These are phyloP conservation scores for Tolypocladium guangdongense DNA, from an alignment of 2,329 filamentous ascomycete species.

Conservation along the genomic window DNA sequence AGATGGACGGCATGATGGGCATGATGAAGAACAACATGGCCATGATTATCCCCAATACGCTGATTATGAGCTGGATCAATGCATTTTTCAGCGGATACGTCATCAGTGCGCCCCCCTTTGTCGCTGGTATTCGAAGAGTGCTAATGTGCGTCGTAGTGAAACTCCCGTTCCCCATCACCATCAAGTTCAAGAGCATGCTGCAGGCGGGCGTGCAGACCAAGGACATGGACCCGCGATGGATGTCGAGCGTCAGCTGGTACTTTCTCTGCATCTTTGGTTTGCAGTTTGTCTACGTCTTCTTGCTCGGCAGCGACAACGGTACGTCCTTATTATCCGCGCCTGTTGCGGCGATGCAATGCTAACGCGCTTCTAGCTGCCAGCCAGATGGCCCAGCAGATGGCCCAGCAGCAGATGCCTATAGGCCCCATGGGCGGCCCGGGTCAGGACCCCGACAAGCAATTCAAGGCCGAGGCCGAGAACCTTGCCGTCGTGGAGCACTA, in stretches of 20 bases:
- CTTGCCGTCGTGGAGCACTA: conserved; percentile 89
- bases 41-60: conserved; percentile 97
- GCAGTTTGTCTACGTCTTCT: conserved; percentile 94
- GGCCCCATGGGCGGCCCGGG: conserved; percentile 72
- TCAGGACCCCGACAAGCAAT: conserved; percentile 92
- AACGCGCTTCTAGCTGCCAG: conserved; percentile 55
- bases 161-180: conserved; percentile 91
- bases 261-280: conserved; percentile 95
- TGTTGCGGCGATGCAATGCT: conserved; percentile 3
- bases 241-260: conserved; percentile 98
- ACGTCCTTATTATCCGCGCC: conserved; percentile 23
- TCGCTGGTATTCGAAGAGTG: neutral
- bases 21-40: conserved; percentile 99
- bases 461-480: conserved; percentile 87
- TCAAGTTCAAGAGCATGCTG: conserved; percentile 99
- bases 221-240: conserved; percentile 96
- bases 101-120: conserved; percentile 54
- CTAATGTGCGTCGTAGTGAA: conserved; percentile 53
- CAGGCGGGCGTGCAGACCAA: conserved; percentile 92
- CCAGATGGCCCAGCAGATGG: conserved; percentile 87
- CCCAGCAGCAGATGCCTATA: conserved; percentile 41
- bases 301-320: conserved; percentile 94
- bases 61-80: conserved; percentile 99
- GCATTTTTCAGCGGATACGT: conserved; percentile 98
- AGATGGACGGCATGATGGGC: conserved; percentile 99